Conservation (phyloP, 2,329 filamentous ascomycete genomes). For the Nemania bipapillata region DNA sequence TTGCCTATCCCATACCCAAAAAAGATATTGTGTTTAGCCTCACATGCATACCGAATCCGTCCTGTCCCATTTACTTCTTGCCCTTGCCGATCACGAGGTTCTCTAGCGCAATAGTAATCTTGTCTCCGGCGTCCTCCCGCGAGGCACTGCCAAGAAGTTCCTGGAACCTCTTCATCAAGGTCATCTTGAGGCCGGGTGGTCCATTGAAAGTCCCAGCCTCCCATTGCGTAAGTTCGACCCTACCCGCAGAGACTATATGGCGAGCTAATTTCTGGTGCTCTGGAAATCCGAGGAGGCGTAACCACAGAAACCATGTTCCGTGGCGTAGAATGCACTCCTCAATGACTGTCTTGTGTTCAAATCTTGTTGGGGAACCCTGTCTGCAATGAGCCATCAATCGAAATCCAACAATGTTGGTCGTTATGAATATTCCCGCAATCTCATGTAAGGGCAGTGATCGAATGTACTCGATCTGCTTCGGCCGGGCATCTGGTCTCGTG, state of each 20-base stretch:
- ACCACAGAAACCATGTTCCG: conserved; percentile 48
- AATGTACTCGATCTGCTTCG: conserved; percentile 43
- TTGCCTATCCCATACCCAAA: too few species aligned
- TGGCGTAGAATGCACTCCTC: conserved; percentile 48
- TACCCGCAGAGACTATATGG: conserved; percentile 34
- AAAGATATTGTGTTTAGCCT: too few species aligned
- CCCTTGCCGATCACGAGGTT: conserved; percentile 16
- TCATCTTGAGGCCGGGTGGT: conserved; percentile 43
- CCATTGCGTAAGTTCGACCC: conserved; percentile 43
- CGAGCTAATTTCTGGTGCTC: conserved; percentile 24
- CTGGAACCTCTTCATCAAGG: conserved; percentile 36
- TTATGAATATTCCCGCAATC: conserved; percentile 39
- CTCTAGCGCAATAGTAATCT: background rate
- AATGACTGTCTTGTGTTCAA: conserved; percentile 40
- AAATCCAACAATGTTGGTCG: conserved; percentile 32
- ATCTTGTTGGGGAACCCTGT: background rate
- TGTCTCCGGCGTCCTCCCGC: background rate
- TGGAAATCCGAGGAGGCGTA: conserved; percentile 18
- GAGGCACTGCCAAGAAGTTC: background rate
- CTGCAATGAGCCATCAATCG: background rate
- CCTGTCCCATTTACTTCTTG: background rate
- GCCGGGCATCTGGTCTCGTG: conserved; percentile 35
- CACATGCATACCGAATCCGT: background rate
- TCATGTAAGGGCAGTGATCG: conserved; percentile 39
- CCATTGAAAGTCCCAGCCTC: conserved; percentile 39